Conservation (phyloP, 2,329 filamentous ascomycete species). For the Colletotrichum euphorbiae region DNA sequence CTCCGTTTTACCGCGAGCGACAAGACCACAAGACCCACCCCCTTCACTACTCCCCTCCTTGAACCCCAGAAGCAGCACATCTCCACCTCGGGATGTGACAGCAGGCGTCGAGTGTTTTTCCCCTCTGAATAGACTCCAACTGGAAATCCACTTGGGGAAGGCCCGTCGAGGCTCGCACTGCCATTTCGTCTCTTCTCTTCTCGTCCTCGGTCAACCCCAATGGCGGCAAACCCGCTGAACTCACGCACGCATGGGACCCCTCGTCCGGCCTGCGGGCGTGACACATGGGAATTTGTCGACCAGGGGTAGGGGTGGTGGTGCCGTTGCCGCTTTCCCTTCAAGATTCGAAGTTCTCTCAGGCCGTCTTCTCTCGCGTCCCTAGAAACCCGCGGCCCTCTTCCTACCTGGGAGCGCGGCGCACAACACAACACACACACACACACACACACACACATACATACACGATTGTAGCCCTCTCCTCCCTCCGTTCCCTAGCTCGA, state of each 20-base stretch:
- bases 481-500: too few species aligned
- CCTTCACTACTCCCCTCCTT: too few species aligned
- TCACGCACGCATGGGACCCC: constrained; percentile 16
- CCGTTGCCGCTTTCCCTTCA: background rate
- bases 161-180: background rate
- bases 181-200: background rate
- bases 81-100: constrained; percentile 33
- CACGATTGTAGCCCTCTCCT: too few species aligned
- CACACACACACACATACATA: too few species aligned
- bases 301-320: background rate
- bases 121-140: background rate
- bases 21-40: background rate
- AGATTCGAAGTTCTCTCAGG: constrained; percentile 1
- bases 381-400: constrained; percentile 22
- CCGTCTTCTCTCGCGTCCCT: constrained; percentile 25
- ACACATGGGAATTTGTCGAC: constrained; percentile 24
- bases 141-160: too few species aligned
- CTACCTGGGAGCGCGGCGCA: too few species aligned
- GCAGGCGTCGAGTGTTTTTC: constrained; percentile 20
- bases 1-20: background rate
- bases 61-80: too few species aligned
- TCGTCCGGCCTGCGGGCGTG: constrained; percentile 24
- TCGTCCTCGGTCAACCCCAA: constrained; percentile 10
- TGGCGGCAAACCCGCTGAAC: background rate
- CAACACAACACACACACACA: too few species aligned